Evolutionary conservation across 2,329 filamentous ascomycete species (phyloP), one percentile per base, ranked within the genome.

Genomic region (Fusarium setosum): DNA sequence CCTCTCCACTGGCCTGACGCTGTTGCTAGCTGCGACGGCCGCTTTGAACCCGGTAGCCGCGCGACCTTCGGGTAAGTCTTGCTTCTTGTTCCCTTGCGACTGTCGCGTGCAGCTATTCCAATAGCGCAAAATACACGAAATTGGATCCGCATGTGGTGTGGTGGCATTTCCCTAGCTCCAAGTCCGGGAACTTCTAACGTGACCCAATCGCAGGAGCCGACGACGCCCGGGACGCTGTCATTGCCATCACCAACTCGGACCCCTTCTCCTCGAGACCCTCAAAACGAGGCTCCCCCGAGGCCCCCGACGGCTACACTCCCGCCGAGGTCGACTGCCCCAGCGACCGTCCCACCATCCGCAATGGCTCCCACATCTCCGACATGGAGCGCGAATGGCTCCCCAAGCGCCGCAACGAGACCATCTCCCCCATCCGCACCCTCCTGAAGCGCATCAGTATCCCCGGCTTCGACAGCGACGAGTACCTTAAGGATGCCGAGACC

Each of bases 371-470:
- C 6, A 79, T 97, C 10, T 95, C 92, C 4, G 70, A 82, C 15
- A 82, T 90, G 56, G 95, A 97, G 80, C 84, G 82, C 35, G 80
- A 85, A 73, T 97, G 94, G 93, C 83, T 97, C 13, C 74, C 87
- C 49, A 83, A 83, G 61, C 87, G 95, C 58, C 87, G 93, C 64
- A 87, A 88, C 61, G 90, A 90, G 65, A 96, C 93, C 0, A 80
- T 94, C 17, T 78, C 87, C 10, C 89, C 92, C n/a, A 90, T 97
- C 85, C 86, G 84, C 55, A 84, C 90, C 17, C 88, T 97, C 67
- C 83, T 98, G 50, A 81, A 81, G 17, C 86, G 91, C 58, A 83
- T 92, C 72, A 88, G 88, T 70, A 94, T 98, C 63, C 79, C 86
- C n/a, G 88, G 86, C 59, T 95, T 97, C 63, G 90, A 97, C 77